Conservation (phyloP, 2,329 filamentous ascomycete genomes). For the Penicillium sp. region DNA sequence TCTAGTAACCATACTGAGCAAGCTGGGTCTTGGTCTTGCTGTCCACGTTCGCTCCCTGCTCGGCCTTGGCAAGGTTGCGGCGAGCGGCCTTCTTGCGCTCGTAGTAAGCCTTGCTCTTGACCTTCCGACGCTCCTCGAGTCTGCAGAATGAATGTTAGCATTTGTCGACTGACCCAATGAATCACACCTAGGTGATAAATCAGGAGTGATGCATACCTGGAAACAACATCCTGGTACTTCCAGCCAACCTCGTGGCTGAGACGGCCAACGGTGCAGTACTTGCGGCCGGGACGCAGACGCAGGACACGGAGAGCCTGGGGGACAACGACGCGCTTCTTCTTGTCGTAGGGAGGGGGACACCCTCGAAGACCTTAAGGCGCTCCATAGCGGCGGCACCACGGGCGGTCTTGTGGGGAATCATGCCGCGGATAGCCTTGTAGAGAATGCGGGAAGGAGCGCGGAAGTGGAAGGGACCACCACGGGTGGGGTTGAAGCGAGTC, state of each 20-base stretch:
- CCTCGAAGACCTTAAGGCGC: constrained; percentile 99
- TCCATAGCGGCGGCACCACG: constrained; percentile 94
- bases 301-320: constrained; percentile 96
- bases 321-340: constrained; percentile 99
- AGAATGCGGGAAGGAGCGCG: constrained; percentile 98
- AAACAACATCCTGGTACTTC: constrained; percentile 99
- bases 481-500: constrained; percentile 99
- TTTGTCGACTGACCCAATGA: constrained; percentile 4
- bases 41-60: constrained; percentile 87
- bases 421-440: constrained; percentile 99
- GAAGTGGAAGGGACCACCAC: constrained; percentile 99
- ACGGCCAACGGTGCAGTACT: constrained; percentile 99
- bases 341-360: constrained; percentile 99
- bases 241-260: constrained; percentile 99
- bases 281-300: constrained; percentile 96
- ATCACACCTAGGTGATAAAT: not conserved
- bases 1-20: constrained; percentile 86
- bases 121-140: constrained; percentile 99
- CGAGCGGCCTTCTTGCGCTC: constrained; percentile 98
- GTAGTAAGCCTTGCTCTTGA: constrained; percentile 99
- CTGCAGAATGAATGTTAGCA: constrained; percentile 50
- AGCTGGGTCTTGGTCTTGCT: constrained; percentile 85
- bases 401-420: constrained; percentile 99
- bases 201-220: constrained; percentile 66
- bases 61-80: constrained; percentile 85